phyloP scores from a whole-genome alignment of 2,329 filamentous ascomycete species.

The Fusarium coicis region DNA sequence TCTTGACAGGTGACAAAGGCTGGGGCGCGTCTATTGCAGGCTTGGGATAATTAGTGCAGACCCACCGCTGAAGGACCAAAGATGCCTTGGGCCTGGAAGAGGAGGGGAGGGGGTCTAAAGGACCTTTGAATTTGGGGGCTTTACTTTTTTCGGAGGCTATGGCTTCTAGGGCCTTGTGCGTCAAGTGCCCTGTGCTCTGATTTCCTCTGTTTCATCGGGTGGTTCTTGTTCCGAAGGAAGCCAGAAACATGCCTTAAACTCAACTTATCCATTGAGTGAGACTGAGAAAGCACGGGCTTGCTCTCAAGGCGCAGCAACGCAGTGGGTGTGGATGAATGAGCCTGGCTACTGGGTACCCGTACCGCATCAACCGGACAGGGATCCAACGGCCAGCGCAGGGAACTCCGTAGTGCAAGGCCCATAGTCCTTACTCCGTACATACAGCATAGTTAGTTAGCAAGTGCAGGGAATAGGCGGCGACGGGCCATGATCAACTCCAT shows the following conservation, averaged over 20 bases:
- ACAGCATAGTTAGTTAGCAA: not conserved
- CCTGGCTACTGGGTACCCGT: slow-evolving; percentile 33
- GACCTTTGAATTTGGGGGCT: slow-evolving; percentile 37
- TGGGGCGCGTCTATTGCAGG: slow-evolving; percentile 46
- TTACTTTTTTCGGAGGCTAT: slow-evolving; percentile 30
- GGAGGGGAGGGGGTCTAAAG: slow-evolving; percentile 20
- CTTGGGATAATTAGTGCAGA: slow-evolving; percentile 40
- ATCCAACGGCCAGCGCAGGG: slow-evolving; percentile 6
- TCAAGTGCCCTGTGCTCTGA: slow-evolving; percentile 34
- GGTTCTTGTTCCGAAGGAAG: slow-evolving; percentile 25
- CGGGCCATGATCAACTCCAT: not conserved
- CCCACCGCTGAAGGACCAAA: slow-evolving; percentile 39
- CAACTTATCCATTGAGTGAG: slow-evolving; percentile 34
- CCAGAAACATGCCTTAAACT: slow-evolving; percentile 1
- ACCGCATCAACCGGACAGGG: slow-evolving; percentile 27
- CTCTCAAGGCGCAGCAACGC: slow-evolving; percentile 46
- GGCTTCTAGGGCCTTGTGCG: slow-evolving; percentile 27
- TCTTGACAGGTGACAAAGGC: slow-evolving; percentile 48
- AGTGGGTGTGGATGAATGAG: slow-evolving; percentile 36
- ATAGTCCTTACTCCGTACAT: not conserved
- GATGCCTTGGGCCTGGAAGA: slow-evolving; percentile 41
- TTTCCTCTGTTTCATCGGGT: slow-evolving; percentile 27
- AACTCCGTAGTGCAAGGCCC: not conserved
- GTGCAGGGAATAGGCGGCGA: slow-evolving; percentile 13
- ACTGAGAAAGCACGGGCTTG: slow-evolving; percentile 27